A percentile compares a stretch with the other conserved stretches of the same genome.
These are phyloP conservation scores for Decorospora gaudefroyi DNA, from an alignment of 2,329 filamentous ascomycete genomes.

Conservation along the genomic window DNA sequence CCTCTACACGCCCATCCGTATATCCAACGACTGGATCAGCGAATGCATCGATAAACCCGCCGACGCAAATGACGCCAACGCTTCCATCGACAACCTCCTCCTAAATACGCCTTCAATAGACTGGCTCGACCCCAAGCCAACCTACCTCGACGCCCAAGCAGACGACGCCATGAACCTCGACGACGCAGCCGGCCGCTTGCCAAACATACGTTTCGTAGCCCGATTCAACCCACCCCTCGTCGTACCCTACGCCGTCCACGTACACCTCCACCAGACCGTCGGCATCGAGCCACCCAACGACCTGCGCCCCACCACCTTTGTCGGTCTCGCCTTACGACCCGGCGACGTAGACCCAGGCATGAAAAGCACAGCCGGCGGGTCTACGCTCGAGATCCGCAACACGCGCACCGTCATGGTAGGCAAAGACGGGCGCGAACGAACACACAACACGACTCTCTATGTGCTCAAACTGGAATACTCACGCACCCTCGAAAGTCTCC, in stretches of 20 bases:
- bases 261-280: slow-evolving; percentile 64
- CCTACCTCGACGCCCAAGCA: slow-evolving; percentile 51
- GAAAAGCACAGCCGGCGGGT: slow-evolving; percentile 42
- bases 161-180: slow-evolving; percentile 60
- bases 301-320: slow-evolving; percentile 54
- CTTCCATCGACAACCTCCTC: slow-evolving; percentile 46
- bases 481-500: slow-evolving; percentile 66
- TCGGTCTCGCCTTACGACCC: slow-evolving; percentile 57
- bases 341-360: slow-evolving; percentile 59
- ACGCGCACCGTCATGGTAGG: slow-evolving; percentile 51
- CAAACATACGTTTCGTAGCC: slow-evolving; percentile 74
- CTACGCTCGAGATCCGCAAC: slow-evolving; percentile 57
- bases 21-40: slow-evolving; percentile 76
- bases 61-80: slow-evolving; percentile 43
- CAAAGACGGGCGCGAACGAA: slow-evolving; percentile 28
- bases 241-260: slow-evolving; percentile 67
- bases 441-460: slow-evolving; percentile 64
- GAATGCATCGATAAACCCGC: slow-evolving; percentile 64
- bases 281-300: slow-evolving; percentile 60
- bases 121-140: slow-evolving; percentile 74
- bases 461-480: slow-evolving; percentile 76
- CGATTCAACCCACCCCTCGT: slow-evolving; percentile 74
- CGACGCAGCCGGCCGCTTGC: slow-evolving; percentile 60
- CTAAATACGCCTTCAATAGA: slow-evolving; percentile 58
- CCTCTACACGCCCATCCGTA: slow-evolving; percentile 64